phyloP scores from a whole-genome alignment of 148 eudicot species.

The Polygonum aviculare region DNA sequence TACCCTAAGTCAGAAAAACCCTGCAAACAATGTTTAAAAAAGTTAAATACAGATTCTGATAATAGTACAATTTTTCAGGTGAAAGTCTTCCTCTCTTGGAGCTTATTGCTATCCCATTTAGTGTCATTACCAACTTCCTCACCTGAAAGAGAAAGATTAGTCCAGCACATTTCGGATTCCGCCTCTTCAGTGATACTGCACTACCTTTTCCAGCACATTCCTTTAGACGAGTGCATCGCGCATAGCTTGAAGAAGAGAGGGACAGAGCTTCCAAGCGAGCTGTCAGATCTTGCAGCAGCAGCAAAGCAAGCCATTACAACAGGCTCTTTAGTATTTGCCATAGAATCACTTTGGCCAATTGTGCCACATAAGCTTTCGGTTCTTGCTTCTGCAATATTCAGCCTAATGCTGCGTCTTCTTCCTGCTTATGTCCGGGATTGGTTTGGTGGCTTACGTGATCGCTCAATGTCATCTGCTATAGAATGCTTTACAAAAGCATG shows the following conservation, averaged over 20 bases:
- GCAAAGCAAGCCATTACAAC: slow-evolving; percentile 63
- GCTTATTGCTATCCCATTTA: slow-evolving; percentile 59
- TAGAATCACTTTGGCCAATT: slow-evolving; percentile 87
- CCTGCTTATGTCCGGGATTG: slow-evolving; percentile 94
- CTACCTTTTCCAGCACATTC: slow-evolving; percentile 90
- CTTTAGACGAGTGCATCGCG: slow-evolving; percentile 45
- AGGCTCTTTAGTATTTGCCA: slow-evolving; percentile 47
- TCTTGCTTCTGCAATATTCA: slow-evolving; percentile 73
- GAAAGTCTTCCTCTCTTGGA: slow-evolving; percentile 80
- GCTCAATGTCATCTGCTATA: slow-evolving; percentile 57
- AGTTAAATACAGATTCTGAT: not conserved
- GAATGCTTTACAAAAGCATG: slow-evolving; percentile 80
- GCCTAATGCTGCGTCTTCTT: slow-evolving; percentile 77
- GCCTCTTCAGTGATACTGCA: slow-evolving; percentile 62
- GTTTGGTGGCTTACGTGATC: slow-evolving; percentile 87
- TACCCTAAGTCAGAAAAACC: too few relatives aligned
- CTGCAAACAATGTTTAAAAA: too few relatives aligned
- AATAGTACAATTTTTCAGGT: slow-evolving; percentile 40
- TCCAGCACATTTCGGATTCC: slow-evolving; percentile 71
- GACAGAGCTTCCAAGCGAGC: slow-evolving; percentile 40
- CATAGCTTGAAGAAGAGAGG: slow-evolving; percentile 57
- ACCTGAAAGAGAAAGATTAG: slow-evolving; percentile 58
- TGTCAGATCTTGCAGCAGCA: slow-evolving; percentile 49
- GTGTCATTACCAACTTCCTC: slow-evolving; percentile 66
- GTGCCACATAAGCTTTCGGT: slow-evolving; percentile 60